Percentiles rank a stretch among this genome's conserved stretches.
phyloP scores from a whole-genome alignment of 176 grass and related monocot genomes.

The Ananas comosus region DNA sequence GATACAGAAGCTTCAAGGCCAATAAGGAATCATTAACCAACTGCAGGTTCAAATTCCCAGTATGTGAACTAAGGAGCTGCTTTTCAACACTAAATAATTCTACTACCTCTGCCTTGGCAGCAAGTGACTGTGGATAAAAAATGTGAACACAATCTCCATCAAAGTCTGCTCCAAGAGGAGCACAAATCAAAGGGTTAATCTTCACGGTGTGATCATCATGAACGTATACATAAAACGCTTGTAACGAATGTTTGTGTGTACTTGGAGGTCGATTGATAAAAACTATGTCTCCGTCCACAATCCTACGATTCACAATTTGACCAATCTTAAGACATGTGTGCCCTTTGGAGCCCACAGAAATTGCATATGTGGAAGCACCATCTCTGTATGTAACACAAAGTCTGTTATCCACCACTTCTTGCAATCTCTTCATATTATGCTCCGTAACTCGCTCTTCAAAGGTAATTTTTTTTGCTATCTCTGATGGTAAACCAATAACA shows the following conservation, averaged over 20 bases:
- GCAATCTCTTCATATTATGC: constrained; percentile 57
- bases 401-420: constrained; percentile 67
- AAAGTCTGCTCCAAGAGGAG: constrained; percentile 74
- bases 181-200: constrained; percentile 87
- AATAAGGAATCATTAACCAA: constrained; percentile 62
- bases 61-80: constrained; percentile 65
- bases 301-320: constrained; percentile 61
- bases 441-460: constrained; percentile 84
- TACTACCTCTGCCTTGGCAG: constrained; percentile 87
- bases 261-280: constrained; percentile 90
- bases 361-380: constrained; percentile 67
- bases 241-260: constrained; percentile 89
- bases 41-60: constrained; percentile 64
- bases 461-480: constrained; percentile 74
- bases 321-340: constrained; percentile 75
- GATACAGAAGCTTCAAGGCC: constrained; percentile 55
- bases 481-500: constrained; percentile 80
- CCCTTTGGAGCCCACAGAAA: constrained; percentile 73
- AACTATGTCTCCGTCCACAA: constrained; percentile 82
- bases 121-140: constrained; percentile 82
- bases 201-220: constrained; percentile 90
- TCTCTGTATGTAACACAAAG: constrained; percentile 83
- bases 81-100: constrained; percentile 86
- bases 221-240: constrained; percentile 76
- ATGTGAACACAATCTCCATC: constrained; percentile 92